phyloP scores from a whole-genome alignment of 225 moss, liverwort and hornwort species.

The Polytrichum formosum region DNA sequence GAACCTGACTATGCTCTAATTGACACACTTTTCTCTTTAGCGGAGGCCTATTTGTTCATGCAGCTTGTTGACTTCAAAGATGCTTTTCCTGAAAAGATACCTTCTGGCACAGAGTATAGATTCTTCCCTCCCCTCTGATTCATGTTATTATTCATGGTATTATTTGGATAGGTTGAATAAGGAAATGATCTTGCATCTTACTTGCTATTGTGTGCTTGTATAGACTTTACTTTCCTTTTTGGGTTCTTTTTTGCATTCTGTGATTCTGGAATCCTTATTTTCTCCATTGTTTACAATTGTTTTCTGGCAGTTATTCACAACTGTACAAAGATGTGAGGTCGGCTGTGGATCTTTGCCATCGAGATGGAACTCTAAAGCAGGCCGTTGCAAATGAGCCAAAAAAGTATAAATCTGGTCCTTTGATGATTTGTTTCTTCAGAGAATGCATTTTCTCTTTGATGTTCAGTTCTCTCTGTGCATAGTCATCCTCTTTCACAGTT shows the following conservation, averaged over 20 bases:
- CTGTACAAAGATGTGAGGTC: conserved; percentile 84
- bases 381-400: conserved; percentile 87
- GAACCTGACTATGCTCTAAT: conserved; percentile 94
- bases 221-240: too few species aligned
- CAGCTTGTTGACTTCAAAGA: conserved; percentile 90
- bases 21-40: conserved; percentile 89
- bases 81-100: conserved; percentile 60
- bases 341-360: conserved; percentile 87
- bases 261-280: background rate
- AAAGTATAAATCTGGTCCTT: conserved; percentile 40
- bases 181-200: background rate
- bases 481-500: too few species aligned
- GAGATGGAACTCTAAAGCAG: conserved; percentile 87
- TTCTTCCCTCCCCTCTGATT: background rate
- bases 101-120: conserved; percentile 49
- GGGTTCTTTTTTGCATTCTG: too few species aligned
- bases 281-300: background rate
- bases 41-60: conserved; percentile 94
- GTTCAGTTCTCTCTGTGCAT: too few species aligned
- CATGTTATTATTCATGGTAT: too few species aligned
- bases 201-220: conserved; percentile 8
- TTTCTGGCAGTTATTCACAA: conserved; percentile 63
- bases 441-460: too few species aligned
- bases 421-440: background rate
- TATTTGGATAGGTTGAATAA: too few species aligned